Evolutionary conservation across 2,329 filamentous ascomycete species (phyloP).

Genomic region (Colletotrichum tamarilloi): DNA sequence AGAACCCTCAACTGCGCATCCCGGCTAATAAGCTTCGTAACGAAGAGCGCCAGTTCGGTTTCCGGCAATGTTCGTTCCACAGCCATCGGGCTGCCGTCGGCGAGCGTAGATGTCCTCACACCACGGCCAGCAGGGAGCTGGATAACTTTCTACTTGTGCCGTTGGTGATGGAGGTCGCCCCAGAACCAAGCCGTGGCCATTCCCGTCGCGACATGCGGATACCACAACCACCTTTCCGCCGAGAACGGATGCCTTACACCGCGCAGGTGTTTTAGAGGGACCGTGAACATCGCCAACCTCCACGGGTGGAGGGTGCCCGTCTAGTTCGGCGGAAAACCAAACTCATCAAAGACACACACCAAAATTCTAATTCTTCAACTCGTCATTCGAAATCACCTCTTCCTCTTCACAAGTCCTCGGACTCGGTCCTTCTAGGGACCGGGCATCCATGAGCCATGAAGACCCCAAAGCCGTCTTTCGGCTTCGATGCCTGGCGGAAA

Average conservation of each 20-base stretch:
- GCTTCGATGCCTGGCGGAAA: conserved; percentile 30
- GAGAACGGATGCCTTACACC: not conserved
- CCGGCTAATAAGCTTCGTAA: conserved; percentile 65
- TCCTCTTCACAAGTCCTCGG: conserved; percentile 23
- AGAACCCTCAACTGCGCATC: conserved; percentile 70
- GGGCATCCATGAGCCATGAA: conserved; percentile 21
- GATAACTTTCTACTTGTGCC: conserved; percentile 38
- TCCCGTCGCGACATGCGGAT: conserved; percentile 6
- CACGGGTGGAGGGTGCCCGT: not conserved
- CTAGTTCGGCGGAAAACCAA: conserved; percentile 3
- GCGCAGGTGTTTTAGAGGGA: conserved; percentile 14
- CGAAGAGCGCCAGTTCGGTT: conserved; percentile 69
- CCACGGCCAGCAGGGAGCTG: conserved; percentile 28
- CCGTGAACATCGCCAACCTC: not conserved
- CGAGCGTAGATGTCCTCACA: conserved; percentile 64
- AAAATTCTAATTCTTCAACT: conserved; percentile 4
- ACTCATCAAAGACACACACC: not conserved
- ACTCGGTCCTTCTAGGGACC: not conserved
- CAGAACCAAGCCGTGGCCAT: not conserved
- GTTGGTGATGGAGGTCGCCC: conserved; percentile 31
- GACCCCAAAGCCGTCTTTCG: conserved; percentile 26
- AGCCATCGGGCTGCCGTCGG: conserved; percentile 66
- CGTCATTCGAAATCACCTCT: not conserved
- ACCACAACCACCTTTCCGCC: conserved; percentile 7
- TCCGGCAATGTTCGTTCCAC: conserved; percentile 70